phyloP scores from a whole-genome alignment of 1,284 basidiomycete species.

The Sporisorium iseilematis-ciliati region DNA sequence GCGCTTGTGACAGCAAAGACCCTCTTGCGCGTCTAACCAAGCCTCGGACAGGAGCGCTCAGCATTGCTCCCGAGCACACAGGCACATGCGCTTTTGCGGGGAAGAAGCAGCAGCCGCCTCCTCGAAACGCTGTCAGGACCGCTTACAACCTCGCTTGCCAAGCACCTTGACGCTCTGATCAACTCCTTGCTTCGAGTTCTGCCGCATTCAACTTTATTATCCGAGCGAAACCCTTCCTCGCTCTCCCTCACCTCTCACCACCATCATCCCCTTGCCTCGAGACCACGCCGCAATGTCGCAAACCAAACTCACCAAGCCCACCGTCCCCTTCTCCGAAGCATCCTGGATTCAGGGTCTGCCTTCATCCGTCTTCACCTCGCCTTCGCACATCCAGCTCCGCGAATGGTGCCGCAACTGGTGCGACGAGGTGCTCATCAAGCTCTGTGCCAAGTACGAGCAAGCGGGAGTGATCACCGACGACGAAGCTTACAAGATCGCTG shows the following conservation, averaged over 20 bases:
- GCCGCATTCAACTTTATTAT: not conserved
- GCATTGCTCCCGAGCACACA: too few relatives aligned
- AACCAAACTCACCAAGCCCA: constrained; percentile 44
- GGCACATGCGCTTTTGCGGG: not conserved
- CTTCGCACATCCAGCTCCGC: constrained; percentile 44
- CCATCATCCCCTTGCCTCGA: not conserved
- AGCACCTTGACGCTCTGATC: too few relatives aligned
- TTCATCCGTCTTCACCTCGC: constrained; percentile 48
- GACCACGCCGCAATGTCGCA: constrained; percentile 18
- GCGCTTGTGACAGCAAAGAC: constrained; percentile 3
- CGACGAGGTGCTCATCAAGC: constrained; percentile 48
- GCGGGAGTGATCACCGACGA: constrained; percentile 43
- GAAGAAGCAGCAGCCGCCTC: not conserved
- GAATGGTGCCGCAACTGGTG: constrained; percentile 51
- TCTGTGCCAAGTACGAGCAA: constrained; percentile 44
- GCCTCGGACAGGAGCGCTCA: too few relatives aligned
- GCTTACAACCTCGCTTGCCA: constrained; percentile 6
- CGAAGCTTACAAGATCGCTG: constrained; percentile 49
- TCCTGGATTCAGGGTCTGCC: constrained; percentile 58
- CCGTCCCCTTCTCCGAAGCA: constrained; percentile 53
- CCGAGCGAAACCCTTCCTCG: not conserved
- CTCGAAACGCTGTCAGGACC: not conserved
- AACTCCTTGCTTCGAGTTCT: too few relatives aligned
- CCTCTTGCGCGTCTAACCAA: not conserved
- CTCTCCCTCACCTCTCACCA: not conserved